phyloP scores from a whole-genome alignment of 2,329 filamentous ascomycete species.

The Hansfordia pulvinata region DNA sequence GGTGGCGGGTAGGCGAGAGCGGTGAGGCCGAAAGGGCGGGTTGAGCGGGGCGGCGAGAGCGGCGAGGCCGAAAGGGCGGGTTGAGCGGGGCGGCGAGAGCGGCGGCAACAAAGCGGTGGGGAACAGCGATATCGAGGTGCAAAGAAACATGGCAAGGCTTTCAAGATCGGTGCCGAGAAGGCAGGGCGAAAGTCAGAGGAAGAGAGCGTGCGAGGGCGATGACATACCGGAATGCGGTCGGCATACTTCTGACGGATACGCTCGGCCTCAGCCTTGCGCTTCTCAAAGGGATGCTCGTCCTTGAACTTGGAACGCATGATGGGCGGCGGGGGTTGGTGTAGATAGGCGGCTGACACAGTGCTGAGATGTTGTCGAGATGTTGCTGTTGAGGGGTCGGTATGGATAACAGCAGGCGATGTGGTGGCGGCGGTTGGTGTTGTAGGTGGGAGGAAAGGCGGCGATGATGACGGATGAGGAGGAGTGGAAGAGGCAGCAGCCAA shows the following conservation, averaged over 20 bases:
- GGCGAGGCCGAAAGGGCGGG: background rate
- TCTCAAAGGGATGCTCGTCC: constrained; percentile 99
- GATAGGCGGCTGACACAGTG: constrained; percentile 5
- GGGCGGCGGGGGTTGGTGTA: constrained; percentile 19
- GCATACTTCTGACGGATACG: constrained; percentile 98
- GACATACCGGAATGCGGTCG: constrained; percentile 90
- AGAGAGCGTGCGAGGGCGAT: constrained; percentile 2
- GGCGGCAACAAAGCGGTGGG: background rate
- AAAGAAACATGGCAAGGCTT: constrained; percentile 1
- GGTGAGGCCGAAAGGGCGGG: background rate
- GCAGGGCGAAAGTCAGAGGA: constrained; percentile 1
- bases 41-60: background rate
- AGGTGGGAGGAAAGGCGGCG: constrained; percentile 5
- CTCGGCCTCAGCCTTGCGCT: constrained; percentile 99
- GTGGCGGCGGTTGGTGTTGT: constrained; percentile 7
- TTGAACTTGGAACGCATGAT: constrained; percentile 99
- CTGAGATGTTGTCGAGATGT: constrained; percentile 10
- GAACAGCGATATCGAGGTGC: constrained; percentile 1
- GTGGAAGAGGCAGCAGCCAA: too few species aligned
- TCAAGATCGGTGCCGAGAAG: too few species aligned
- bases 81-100: background rate
- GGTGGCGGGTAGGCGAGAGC: too few species aligned
- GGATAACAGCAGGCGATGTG: constrained; percentile 2
- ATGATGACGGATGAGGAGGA: constrained; percentile 3
- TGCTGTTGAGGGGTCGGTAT: constrained; percentile 7